A percentile compares a stretch with the other conserved stretches of the same genome.
Conservation (phyloP, 805 yeast species). For the Candida nemodendra region DNA sequence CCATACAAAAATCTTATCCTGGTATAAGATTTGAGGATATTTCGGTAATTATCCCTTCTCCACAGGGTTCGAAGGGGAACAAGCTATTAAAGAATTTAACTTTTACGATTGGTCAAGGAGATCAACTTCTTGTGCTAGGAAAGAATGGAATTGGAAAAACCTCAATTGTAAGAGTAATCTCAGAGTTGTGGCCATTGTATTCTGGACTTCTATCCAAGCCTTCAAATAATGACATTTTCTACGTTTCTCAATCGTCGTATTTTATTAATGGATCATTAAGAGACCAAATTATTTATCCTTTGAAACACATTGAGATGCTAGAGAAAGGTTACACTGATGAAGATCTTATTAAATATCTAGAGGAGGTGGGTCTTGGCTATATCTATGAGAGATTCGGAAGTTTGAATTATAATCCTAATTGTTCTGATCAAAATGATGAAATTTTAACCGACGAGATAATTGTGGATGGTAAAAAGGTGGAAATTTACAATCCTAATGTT, state of each 20-base stretch:
- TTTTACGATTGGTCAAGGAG: constrained; percentile 59
- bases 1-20: constrained; percentile 70
- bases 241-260: constrained; percentile 84
- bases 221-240: constrained; percentile 61
- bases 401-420: constrained; percentile 43
- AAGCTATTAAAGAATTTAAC: constrained; percentile 60
- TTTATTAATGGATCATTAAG: constrained; percentile 78
- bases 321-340: constrained; percentile 69
- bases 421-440: constrained; percentile 9
- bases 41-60: constrained; percentile 76
- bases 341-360: constrained; percentile 61
- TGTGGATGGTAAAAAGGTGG: constrained; percentile 25
- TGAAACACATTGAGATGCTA: constrained; percentile 73
- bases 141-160: constrained; percentile 91
- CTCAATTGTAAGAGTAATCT: constrained; percentile 76
- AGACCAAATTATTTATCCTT: constrained; percentile 89
- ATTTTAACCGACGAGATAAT: constrained; percentile 26
- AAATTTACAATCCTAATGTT: constrained; percentile 27
- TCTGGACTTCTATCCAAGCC: constrained; percentile 82
- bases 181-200: constrained; percentile 91
- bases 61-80: constrained; percentile 55
- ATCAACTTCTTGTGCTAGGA: constrained; percentile 78
- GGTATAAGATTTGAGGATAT: constrained; percentile 84
- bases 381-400: constrained; percentile 61
- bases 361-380: constrained; percentile 79